Conservation (phyloP, 169 alveolate genomes). For the Babesia ovata region DNA sequence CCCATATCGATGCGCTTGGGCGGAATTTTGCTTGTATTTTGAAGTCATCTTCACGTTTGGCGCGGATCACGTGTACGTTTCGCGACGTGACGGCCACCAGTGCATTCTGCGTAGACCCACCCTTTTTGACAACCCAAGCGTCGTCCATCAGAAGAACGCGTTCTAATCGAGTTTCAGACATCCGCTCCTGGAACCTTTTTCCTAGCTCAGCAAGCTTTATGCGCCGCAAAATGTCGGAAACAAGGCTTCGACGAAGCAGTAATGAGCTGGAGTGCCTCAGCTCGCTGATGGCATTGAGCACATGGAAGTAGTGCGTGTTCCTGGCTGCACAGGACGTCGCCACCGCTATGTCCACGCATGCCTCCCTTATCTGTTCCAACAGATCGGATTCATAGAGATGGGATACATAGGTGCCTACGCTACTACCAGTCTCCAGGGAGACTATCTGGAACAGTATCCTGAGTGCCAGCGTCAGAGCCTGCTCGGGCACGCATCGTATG, state of each 20-base stretch:
- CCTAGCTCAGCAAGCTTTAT: slow-evolving; percentile 20
- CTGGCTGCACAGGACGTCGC: slow-evolving; percentile 19
- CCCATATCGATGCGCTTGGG: slow-evolving; percentile 12
- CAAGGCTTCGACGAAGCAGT: slow-evolving; percentile 28
- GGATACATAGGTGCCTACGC: slow-evolving; percentile 47
- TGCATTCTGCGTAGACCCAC: slow-evolving; percentile 1
- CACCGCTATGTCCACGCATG: slow-evolving; percentile 26
- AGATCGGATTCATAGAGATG: slow-evolving; percentile 33
- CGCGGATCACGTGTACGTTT: background rate
- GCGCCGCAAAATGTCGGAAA: slow-evolving; percentile 34
- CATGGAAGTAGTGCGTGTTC: slow-evolving; percentile 35
- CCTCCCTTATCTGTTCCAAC: slow-evolving; percentile 37
- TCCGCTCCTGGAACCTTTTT: slow-evolving; percentile 23
- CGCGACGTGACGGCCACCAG: slow-evolving; percentile 29
- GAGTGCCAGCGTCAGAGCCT: slow-evolving; percentile 9
- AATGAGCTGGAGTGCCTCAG: slow-evolving; percentile 31
- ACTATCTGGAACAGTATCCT: slow-evolving; percentile 27
- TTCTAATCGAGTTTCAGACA: slow-evolving; percentile 23
- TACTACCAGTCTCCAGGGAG: slow-evolving; percentile 30
- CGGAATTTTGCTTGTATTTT: slow-evolving; percentile 3
- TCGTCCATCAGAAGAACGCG: slow-evolving; percentile 41
- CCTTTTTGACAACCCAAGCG: slow-evolving; percentile 22
- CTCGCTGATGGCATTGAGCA: slow-evolving; percentile 39
- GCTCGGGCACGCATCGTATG: slow-evolving; percentile 39
- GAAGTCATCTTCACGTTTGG: background rate